Evolutionary conservation across 1,139 yeast genomes (phyloP), one percentile per base, ranked within the genome.

Genomic region (Sugiyamaella grinbergsii): DNA sequence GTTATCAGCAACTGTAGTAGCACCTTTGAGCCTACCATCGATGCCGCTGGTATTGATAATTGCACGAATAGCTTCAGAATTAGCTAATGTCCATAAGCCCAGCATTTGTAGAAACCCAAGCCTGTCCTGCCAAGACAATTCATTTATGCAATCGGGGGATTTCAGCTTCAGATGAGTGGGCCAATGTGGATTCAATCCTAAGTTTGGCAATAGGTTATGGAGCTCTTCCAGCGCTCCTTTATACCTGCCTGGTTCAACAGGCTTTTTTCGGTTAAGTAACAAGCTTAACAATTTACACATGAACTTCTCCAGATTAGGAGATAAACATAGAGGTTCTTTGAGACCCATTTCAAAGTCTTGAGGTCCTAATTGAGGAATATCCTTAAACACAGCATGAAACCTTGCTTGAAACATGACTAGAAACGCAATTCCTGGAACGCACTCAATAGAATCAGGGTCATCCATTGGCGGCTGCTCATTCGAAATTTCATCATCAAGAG

Each of bases 321-420:
- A 54, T n/a, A 71, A 58, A 6, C 56, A 58, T 4, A 56, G 61
- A 3, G 57, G 52, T 11, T 47, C 48, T 13, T 56, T 54, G 5
- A 71, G 51, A 6, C 74, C 75, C 26, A 58, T 62, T 51, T 72
- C 75, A 23, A 73, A 52, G 43, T 72, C 75, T 53, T 69, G 73
- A 10, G 75, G 76, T 2, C 71, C 69, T 34, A 71, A 58, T 6
- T 64, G 60, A 3, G 65, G 65, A 13, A 68, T 58, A 16, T 68
- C 74, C 6, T 56, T 59, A 50, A 70, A 71, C 13, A 66, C 54
- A 5, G 62, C 60, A 20, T 62, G 51, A 54, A 72, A 72, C 24
- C 64, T 61, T 3, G 64, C 58, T 16, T 65, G 63, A 49, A 71
- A 67, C 55, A 67, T 60, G 15, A 71, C 70, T 13, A 68, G 34